phyloP scores from a whole-genome alignment of 139 green algal species.

The Trebouxia sp. region DNA sequence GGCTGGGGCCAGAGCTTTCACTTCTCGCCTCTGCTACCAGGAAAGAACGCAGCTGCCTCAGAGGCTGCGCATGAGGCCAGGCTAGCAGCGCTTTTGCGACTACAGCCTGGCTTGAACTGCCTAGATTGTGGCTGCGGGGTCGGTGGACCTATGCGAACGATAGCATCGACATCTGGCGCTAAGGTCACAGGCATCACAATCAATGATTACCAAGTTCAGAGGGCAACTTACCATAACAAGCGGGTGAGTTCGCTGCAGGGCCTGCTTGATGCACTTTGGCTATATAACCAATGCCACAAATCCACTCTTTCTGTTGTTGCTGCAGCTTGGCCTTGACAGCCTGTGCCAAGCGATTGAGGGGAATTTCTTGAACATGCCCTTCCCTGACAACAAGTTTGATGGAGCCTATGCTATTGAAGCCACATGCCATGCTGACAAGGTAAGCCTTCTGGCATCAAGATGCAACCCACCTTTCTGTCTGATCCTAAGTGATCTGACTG shows the following conservation, averaged over 20 bases:
- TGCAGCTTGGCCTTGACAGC: slow-evolving; percentile 69
- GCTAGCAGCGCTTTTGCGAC: slow-evolving; percentile 68
- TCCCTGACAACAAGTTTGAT: slow-evolving; percentile 85
- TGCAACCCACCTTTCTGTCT: neutral
- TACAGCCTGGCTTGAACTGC: slow-evolving; percentile 42
- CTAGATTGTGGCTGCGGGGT: slow-evolving; percentile 97
- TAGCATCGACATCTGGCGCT: slow-evolving; percentile 76
- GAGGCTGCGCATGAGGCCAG: slow-evolving; percentile 90
- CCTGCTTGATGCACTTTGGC: neutral
- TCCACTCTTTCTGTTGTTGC: neutral
- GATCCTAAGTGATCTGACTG: neutral
- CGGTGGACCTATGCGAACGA: slow-evolving; percentile 95
- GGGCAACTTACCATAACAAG: slow-evolving; percentile 77
- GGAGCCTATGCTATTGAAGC: slow-evolving; percentile 95
- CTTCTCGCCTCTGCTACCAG: slow-evolving; percentile 90
- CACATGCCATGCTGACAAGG: slow-evolving; percentile 93
- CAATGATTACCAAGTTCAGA: slow-evolving; percentile 95
- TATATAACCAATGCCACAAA: neutral
- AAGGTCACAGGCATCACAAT: slow-evolving; percentile 97
- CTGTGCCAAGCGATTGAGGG: slow-evolving; percentile 86
- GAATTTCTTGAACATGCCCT: slow-evolving; percentile 96
- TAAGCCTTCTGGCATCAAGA: slow-evolving; percentile 26
- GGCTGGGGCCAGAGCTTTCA: slow-evolving; percentile 98
- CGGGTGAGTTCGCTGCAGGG: slow-evolving; percentile 43
- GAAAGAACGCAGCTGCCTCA: slow-evolving; percentile 61